Evolutionary conservation across 331 rosid species (phyloP).

Genomic region (Pyrus hybrid): DNA sequence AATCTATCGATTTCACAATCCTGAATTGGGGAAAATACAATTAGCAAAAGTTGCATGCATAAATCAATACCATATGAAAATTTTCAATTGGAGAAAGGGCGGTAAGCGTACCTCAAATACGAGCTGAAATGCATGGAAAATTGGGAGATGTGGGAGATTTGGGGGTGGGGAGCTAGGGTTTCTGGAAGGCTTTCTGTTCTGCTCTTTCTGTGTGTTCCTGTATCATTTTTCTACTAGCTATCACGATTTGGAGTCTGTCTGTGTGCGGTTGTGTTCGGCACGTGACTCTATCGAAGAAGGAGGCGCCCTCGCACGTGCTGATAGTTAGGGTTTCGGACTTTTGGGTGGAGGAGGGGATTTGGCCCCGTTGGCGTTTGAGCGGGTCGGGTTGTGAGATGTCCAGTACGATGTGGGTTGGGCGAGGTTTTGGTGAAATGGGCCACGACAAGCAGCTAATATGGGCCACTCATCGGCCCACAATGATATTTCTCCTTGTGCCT

Average conservation of each 20-base stretch:
- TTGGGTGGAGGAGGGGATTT: neutral
- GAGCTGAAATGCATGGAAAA: constrained; percentile 20
- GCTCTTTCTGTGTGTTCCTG: neutral
- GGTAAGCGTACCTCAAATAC: constrained; percentile 18
- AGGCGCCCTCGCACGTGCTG: constrained; percentile 41
- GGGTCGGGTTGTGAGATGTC: neutral
- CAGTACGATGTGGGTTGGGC: neutral
- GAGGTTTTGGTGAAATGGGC: neutral
- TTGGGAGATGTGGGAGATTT: neutral
- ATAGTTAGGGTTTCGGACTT: constrained; percentile 21
- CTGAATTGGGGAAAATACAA: neutral
- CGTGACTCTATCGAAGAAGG: constrained; percentile 47
- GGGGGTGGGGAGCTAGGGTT: constrained; percentile 38
- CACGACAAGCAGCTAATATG: neutral
- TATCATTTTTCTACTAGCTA: neutral
- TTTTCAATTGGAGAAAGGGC: neutral
- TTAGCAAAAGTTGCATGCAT: neutral
- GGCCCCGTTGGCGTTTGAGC: neutral
- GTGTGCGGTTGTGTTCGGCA: constrained; percentile 37
- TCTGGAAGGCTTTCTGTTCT: constrained; percentile 3
- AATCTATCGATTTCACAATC: neutral
- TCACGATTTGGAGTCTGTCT: constrained; percentile 9
- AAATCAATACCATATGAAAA: neutral
- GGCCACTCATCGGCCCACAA: neutral
- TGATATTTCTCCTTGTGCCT: neutral